Percentiles rank a stretch among this genome's conserved stretches.
phyloP scores from a whole-genome alignment of 768 basidiomycete genomes.

The Hygrophorus pudorinus region DNA sequence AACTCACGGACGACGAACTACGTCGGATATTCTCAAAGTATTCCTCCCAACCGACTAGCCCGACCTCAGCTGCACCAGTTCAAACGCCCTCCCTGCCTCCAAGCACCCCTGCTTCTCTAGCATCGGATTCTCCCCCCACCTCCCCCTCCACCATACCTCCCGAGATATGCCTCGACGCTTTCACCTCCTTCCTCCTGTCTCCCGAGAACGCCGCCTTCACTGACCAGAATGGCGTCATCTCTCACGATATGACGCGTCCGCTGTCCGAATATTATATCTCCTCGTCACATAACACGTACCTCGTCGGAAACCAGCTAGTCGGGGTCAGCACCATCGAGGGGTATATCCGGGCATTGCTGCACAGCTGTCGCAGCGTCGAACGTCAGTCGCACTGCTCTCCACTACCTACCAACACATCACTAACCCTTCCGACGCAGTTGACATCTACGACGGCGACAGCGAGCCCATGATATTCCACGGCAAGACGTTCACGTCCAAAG shows the following conservation, averaged over 20 bases:
- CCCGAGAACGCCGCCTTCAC: constrained; percentile 55
- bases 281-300: constrained; percentile 87
- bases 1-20: constrained; percentile 23
- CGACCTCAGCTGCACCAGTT: too few relatives aligned
- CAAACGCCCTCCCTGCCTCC: too few relatives aligned
- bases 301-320: constrained; percentile 67
- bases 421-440: constrained; percentile 49
- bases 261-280: constrained; percentile 86
- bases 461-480: constrained; percentile 92
- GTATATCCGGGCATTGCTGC: constrained; percentile 82
- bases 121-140: constrained; percentile 2
- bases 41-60: too few relatives aligned
- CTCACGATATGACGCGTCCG: constrained; percentile 85
- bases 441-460: constrained; percentile 79
- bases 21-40: constrained; percentile 27
- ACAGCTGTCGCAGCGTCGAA: constrained; percentile 86
- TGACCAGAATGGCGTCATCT: constrained; percentile 32
- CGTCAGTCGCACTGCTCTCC: constrained; percentile 51
- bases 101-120: constrained; percentile 10
- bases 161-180: constrained; percentile 46
- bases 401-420: constrained; percentile 36
- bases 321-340: constrained; percentile 76
- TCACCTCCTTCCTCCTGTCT: constrained; percentile 75
- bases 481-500: constrained; percentile 82
- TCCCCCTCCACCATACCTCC: constrained; percentile 8